Conservation (phyloP, 2,329 filamentous ascomycete genomes). For the Grosmannia huntii region DNA sequence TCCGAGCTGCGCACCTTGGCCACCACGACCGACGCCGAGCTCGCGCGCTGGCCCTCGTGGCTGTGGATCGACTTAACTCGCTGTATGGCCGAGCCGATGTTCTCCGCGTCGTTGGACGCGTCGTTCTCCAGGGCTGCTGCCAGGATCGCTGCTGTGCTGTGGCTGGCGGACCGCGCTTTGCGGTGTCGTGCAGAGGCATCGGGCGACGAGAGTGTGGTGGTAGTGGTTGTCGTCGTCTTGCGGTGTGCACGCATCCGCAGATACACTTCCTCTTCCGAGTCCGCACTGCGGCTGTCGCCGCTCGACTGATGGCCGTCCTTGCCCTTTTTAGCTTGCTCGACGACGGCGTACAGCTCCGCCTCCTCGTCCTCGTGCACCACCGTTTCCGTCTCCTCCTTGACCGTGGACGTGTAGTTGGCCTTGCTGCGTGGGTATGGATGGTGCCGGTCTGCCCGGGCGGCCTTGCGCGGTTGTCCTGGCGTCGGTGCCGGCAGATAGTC, state of each 20-base stretch:
- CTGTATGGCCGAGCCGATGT: constrained; percentile 39
- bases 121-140: constrained; percentile 51
- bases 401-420: constrained; percentile 26
- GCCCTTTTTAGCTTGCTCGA: constrained; percentile 47
- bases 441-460: constrained; percentile 60
- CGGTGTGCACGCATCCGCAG: constrained; percentile 59
- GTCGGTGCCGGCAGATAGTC: constrained; percentile 92
- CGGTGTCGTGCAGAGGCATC: constrained; percentile 43
- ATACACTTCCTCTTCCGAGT: constrained; percentile 75
- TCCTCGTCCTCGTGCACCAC: constrained; percentile 31
- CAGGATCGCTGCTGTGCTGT: constrained; percentile 55
- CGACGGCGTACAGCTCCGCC: constrained; percentile 20
- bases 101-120: constrained; percentile 58
- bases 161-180: constrained; percentile 57
- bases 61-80: constrained; percentile 42
- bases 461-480: constrained; percentile 89
- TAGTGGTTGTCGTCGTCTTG: constrained; percentile 34
- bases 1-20: constrained; percentile 46
- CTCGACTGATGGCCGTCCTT: constrained; percentile 49
- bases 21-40: constrained; percentile 41
- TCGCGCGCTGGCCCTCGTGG: constrained; percentile 31
- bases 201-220: constrained; percentile 40
- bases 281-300: constrained; percentile 36
- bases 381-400: constrained; percentile 45
- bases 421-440: constrained; percentile 52